Evolutionary conservation across 257 asterid species (phyloP).

Genomic region (Leptodermis oblonga): DNA sequence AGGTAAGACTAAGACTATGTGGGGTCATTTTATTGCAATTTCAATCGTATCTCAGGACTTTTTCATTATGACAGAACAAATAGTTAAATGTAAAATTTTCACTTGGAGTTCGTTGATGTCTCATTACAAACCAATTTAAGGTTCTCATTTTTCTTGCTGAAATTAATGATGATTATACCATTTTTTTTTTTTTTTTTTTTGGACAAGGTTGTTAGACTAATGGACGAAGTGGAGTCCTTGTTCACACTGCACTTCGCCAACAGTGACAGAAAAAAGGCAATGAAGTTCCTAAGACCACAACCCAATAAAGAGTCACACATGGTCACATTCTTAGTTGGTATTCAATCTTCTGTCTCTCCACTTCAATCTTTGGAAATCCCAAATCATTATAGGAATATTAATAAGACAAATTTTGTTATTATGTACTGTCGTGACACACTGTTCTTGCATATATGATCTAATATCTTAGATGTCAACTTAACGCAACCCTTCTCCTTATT

Average conservation of each 20-base stretch:
- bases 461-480: no score
- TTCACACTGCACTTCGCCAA: constrained; percentile 93
- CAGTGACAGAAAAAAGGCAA: constrained; percentile 82
- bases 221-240: constrained; percentile 98
- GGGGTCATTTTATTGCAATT: neutral
- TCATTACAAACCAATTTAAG: no score
- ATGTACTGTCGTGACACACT: no score
- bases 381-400: neutral
- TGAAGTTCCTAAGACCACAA: constrained; percentile 89
- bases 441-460: no score
- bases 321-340: constrained; percentile 92
- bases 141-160: neutral
- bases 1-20: constrained; percentile 39
- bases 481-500: no score
- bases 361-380: neutral
- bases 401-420: neutral
- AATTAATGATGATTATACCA: neutral
- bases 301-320: constrained; percentile 79
- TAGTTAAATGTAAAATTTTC: neutral
- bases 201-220: constrained; percentile 76
- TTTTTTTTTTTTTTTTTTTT: neutral
- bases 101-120: no score
- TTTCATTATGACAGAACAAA: no score
- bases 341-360: neutral
- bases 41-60: no score